Base-by-base conservation (phyloP, 2,329 filamentous ascomycete genomes). In the Phaeosphaeriaceae sp. region DNA sequence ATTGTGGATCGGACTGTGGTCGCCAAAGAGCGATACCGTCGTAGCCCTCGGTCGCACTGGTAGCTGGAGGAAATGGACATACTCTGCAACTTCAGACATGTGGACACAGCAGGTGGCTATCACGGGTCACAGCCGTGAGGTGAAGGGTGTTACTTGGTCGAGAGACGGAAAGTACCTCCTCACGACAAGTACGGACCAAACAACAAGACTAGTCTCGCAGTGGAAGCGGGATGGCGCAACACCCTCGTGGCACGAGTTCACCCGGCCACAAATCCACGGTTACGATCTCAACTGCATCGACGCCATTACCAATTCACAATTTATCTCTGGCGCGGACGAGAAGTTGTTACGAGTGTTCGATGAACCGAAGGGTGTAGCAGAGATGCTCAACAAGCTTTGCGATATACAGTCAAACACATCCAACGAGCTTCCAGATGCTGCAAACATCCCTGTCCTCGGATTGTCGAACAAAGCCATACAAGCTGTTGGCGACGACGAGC, bases 211-310 rank as follows among this genome's bases (percentile, higher is more conserved):
- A 21, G 92, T 94, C 76, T 90, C 92, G 1, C 82, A 89, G 70
- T 98, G 94, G 95, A 85, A 84, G 60, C 82, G 83, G 28, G 69
- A 73, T 2, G 71, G 68, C 3, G 3, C 23, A 5, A 0, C 49
- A 13, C 55, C 63, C 43, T 93, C 92, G 11, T 99, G 95, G 95
- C 94, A 98, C 78, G 95, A 99, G 77, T 93, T 98, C 82, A 91
- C 94, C 0, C 85, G 95, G 51, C 95, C 95, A 3, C 95, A 99
- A 76, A 99, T 99, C 65, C 95, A 99, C 76, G 95, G 95, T 40
- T 99, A 99, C 77, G 94, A 99, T 76, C 85, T 99, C 55, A 99
- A 98, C 81, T 98, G 95, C 77, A 89, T 98, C 63, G 91, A 93
- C 71, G 86, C 89, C 0, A 83, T 97, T 5, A 89, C 88, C 8